phyloP scores from a whole-genome alignment of 305 asterid species.

The Fraxinus paxiana region DNA sequence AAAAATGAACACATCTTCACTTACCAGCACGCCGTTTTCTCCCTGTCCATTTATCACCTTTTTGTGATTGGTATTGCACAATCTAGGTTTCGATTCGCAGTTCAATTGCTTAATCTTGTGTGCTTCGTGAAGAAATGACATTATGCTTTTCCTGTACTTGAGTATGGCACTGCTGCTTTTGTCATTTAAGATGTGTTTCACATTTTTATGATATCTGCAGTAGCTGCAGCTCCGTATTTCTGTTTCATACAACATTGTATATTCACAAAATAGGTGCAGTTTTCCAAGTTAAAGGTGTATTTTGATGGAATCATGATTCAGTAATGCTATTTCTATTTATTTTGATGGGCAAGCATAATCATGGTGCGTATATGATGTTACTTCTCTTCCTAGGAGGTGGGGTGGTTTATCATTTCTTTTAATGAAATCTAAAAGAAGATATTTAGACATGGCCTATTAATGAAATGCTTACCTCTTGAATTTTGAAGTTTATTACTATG shows the following conservation, averaged over 20 bases:
- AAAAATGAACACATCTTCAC: neutral
- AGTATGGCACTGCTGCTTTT: conserved; percentile 5
- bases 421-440: neutral
- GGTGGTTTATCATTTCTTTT: neutral
- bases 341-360: neutral
- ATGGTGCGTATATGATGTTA: neutral
- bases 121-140: neutral
- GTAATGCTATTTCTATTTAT: neutral
- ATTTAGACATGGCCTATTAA: neutral
- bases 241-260: neutral
- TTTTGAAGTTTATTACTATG: neutral
- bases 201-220: conserved; percentile 5
- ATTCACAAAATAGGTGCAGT: neutral
- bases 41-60: neutral
- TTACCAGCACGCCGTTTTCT: conserved; percentile 5
- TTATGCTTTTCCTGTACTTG: neutral
- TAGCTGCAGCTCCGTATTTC: conserved; percentile 12
- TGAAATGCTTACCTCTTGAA: neutral
- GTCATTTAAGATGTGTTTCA: neutral
- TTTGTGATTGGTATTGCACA: neutral
- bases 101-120: neutral
- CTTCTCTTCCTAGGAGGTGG: neutral
- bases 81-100: neutral
- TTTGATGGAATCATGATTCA: conserved; percentile 12
- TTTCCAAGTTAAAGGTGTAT: neutral